phyloP scores from a whole-genome alignment of 225 moss, liverwort and hornwort species.

The Anthoceros angustus region DNA sequence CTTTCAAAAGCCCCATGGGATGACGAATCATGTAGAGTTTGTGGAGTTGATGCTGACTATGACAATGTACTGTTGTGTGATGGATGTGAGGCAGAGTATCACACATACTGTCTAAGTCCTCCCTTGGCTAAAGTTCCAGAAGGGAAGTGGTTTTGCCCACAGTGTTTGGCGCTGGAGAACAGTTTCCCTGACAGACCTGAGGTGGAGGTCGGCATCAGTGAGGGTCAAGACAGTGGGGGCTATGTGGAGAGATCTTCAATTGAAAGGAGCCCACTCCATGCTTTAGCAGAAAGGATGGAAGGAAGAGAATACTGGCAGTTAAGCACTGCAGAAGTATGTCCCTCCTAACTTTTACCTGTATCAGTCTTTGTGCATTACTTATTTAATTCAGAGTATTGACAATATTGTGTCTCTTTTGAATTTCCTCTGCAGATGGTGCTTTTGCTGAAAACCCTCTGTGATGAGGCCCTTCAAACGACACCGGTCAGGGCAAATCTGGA shows the following conservation, averaged over 20 bases:
- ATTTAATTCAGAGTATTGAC: neutral
- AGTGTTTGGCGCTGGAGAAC: conserved; percentile 80
- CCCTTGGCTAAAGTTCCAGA: conserved; percentile 88
- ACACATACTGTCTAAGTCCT: conserved; percentile 85
- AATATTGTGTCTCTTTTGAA: neutral
- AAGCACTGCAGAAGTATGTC: conserved; percentile 54
- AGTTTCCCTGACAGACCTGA: conserved; percentile 37
- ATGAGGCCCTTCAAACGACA: conserved; percentile 63
- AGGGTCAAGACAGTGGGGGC: neutral
- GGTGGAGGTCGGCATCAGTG: conserved; percentile 8
- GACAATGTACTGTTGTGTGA: conserved; percentile 97
- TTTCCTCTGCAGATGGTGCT: conserved; percentile 40
- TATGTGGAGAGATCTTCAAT: conserved; percentile 14
- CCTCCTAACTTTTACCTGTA: neutral
- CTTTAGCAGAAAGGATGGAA: conserved; percentile 47
- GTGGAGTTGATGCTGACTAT: conserved; percentile 96
- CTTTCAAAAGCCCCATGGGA: conserved; percentile 92
- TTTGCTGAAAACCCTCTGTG: conserved; percentile 64
- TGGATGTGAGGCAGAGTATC: conserved; percentile 94
- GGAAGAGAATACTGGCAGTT: conserved; percentile 83
- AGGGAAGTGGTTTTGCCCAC: conserved; percentile 93
- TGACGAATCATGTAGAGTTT: conserved; percentile 88
- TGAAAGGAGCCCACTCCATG: conserved; percentile 27
- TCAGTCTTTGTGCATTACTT: neutral
- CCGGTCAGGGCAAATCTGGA: conserved; percentile 64